Percentiles rank a stretch among this genome's conserved stretches.
phyloP scores from a whole-genome alignment of 2,329 filamentous ascomycete species.

The Fusarium udum region DNA sequence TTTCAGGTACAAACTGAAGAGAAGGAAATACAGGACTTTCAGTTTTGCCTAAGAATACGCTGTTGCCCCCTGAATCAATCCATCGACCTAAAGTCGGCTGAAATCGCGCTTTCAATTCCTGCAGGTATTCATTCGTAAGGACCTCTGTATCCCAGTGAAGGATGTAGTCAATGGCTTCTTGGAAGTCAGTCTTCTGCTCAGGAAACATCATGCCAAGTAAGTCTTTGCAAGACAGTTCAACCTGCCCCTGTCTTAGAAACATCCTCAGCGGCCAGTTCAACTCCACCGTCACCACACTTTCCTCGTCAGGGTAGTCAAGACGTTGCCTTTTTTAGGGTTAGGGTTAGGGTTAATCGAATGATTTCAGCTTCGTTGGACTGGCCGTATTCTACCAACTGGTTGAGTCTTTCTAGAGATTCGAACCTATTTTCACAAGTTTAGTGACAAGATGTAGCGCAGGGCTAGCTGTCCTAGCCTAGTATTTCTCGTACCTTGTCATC shows the following conservation, averaged over 20 bases:
- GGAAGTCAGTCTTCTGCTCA: rapidly evolving
- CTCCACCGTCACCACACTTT: rapidly evolving
- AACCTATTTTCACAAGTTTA: rapidly evolving
- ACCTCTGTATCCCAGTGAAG: background rate
- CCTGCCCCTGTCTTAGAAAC: background rate
- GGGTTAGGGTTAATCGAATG: too few relatives aligned
- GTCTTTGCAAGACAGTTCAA: background rate
- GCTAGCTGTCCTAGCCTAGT: rapidly evolving
- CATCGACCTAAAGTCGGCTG: rapidly evolving
- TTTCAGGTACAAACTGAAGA: rapidly evolving
- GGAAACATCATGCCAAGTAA: background rate
- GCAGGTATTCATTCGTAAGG: rapidly evolving
- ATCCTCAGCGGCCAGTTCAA: background rate
- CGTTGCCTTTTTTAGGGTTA: too few relatives aligned
- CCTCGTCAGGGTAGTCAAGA: rapidly evolving
- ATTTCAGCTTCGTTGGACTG: background rate
- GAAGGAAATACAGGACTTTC: rapidly evolving
- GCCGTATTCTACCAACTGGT: background rate
- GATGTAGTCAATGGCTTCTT: background rate
- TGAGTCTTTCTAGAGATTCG: rapidly evolving
- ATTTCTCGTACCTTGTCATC: background rate
- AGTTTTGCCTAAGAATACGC: rapidly evolving
- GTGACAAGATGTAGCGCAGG: background rate
- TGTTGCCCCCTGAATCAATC: rapidly evolving
- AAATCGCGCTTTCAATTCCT: rapidly evolving